Evolutionary conservation across 177 flowering plant genomes (phyloP).

Genomic region (Vitis hybrid): DNA sequence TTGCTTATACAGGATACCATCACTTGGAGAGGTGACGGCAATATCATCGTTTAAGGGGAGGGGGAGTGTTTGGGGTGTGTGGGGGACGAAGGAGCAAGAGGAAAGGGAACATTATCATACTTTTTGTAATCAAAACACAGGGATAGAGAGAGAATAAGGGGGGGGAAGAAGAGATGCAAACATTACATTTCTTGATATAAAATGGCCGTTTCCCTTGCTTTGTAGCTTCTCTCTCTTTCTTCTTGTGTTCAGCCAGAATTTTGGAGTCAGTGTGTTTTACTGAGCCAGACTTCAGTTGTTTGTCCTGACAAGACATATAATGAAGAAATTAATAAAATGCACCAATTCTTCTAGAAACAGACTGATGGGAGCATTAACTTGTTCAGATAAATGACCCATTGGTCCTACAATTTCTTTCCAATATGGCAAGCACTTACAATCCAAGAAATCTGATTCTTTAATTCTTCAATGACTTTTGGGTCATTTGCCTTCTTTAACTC

Average conservation of each 20-base stretch:
- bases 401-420: background rate
- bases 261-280: slow-evolving; percentile 43
- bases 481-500: slow-evolving; percentile 55
- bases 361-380: background rate
- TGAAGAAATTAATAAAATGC: background rate
- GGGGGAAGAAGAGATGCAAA: slow-evolving; percentile 22
- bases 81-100: too few species aligned
- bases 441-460: slow-evolving; percentile 60
- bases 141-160: slow-evolving; percentile 10
- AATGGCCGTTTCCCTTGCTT: slow-evolving; percentile 84
- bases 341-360: background rate
- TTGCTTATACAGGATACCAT: too few species aligned
- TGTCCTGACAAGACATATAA: slow-evolving; percentile 47
- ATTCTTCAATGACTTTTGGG: slow-evolving; percentile 42
- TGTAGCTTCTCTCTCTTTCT: slow-evolving; percentile 87
- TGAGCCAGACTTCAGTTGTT: slow-evolving; percentile 57
- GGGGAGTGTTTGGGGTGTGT: too few species aligned
- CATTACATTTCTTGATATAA: slow-evolving; percentile 78
- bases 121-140: background rate
- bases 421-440: slow-evolving; percentile 56
- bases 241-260: slow-evolving; percentile 81
- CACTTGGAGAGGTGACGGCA: too few species aligned
- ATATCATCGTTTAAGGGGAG: too few species aligned
- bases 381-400: background rate
- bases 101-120: background rate